A percentile compares a stretch with the other conserved stretches of the same genome.
These are phyloP conservation scores for Leucocoprinus gongylophorus DNA, from an alignment of 1,284 basidiomycete species.

Conservation along the genomic window DNA sequence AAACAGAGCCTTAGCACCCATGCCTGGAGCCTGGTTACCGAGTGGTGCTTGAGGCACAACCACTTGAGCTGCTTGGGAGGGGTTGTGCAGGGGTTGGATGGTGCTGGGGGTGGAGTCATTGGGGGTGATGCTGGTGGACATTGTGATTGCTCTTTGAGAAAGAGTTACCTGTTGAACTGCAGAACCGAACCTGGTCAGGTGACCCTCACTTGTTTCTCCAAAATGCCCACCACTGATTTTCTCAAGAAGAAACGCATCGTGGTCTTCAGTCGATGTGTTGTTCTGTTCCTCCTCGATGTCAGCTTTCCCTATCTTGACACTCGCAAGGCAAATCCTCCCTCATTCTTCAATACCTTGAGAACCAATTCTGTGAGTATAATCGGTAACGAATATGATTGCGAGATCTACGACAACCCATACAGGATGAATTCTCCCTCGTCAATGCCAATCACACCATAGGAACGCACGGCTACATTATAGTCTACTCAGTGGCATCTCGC, in stretches of 20 bases:
- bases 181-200: conserved; percentile 15
- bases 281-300: conserved; percentile 8
- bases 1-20: conserved; percentile 81
- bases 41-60: conserved; percentile 74
- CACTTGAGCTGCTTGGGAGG: conserved; percentile 70
- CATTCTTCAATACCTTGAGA: conserved; percentile 37
- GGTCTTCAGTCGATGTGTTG: conserved; percentile 39
- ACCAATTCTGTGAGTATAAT: conserved; percentile 52
- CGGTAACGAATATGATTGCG: conserved; percentile 87
- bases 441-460: conserved; percentile 44
- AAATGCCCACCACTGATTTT: conserved; percentile 32
- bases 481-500: conserved; percentile 90
- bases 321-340: conserved; percentile 39
- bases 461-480: conserved; percentile 48
- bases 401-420: conserved; percentile 44
- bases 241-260: conserved; percentile 61
- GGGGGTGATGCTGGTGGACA: conserved; percentile 54
- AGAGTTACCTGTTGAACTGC: background rate
- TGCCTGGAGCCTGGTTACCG: conserved; percentile 62
- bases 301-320: conserved; percentile 17
- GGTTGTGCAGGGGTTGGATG: conserved; percentile 80
- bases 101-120: conserved; percentile 54
- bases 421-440: conserved; percentile 46
- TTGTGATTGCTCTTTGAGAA: too few relatives aligned
- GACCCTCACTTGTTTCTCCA: conserved; percentile 5